phyloP scores from a whole-genome alignment of 2,329 filamentous ascomycete genomes.

The Diaporthe sp. region DNA sequence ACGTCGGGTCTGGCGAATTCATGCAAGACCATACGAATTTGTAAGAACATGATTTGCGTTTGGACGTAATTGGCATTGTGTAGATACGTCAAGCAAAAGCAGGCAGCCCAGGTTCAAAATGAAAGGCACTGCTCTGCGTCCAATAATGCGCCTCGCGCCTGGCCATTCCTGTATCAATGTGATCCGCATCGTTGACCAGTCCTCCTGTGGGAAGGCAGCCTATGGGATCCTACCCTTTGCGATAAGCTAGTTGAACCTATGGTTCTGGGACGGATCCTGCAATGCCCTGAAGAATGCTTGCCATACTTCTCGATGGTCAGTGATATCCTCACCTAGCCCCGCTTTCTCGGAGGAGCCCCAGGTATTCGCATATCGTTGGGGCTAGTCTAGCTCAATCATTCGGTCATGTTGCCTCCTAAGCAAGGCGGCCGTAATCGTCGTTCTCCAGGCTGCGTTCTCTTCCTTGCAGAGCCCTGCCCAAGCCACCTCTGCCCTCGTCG shows the following conservation, averaged over 20 bases:
- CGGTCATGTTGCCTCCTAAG: slow-evolving; percentile 52
- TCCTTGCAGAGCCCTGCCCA: slow-evolving; percentile 78
- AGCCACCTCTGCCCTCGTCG: slow-evolving; percentile 92
- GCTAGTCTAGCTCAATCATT: slow-evolving; percentile 13
- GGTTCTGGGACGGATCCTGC: not conserved
- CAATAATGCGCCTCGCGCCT: slow-evolving; percentile 24
- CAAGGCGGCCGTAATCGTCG: slow-evolving; percentile 71
- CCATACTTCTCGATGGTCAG: not conserved
- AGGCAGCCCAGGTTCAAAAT: not conserved
- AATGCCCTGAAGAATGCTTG: not conserved
- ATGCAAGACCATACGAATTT: not conserved
- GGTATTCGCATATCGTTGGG: not conserved
- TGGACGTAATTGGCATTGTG: not conserved
- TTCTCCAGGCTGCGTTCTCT: slow-evolving; percentile 61
- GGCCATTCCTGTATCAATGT: not conserved
- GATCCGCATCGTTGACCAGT: not conserved
- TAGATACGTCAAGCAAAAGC: slow-evolving; percentile 20
- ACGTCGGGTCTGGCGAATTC: not conserved
- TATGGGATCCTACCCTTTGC: not conserved
- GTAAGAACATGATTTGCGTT: not conserved
- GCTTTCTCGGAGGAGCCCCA: not conserved
- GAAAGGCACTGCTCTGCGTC: not conserved
- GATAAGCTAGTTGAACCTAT: not conserved
- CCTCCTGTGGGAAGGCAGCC: not conserved
- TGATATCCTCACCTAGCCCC: not conserved